phyloP scores from a whole-genome alignment of 2,329 filamentous ascomycete species.

The Neocucurbitaria cava region DNA sequence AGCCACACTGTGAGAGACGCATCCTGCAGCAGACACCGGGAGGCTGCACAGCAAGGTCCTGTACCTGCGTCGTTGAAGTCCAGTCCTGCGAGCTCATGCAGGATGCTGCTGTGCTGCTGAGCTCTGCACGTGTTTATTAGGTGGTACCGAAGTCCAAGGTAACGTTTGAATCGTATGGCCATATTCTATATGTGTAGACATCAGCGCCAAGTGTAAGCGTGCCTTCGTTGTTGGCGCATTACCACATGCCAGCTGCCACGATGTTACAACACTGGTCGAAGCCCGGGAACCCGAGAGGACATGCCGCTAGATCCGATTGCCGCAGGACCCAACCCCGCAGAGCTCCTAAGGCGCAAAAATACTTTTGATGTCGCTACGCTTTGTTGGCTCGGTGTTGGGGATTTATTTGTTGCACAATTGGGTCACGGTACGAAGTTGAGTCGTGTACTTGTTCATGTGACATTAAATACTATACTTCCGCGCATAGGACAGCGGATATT shows the following conservation, averaged over 20 bases:
- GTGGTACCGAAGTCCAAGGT: background rate
- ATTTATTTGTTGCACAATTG: background rate
- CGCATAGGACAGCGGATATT: slow-evolving; percentile 38
- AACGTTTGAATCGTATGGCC: background rate
- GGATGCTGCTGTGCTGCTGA: background rate
- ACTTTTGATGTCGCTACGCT: too few relatives aligned
- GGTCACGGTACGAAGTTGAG: background rate
- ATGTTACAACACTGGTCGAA: background rate
- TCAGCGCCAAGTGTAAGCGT: background rate
- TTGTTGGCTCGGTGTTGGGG: too few relatives aligned
- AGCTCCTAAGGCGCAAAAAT: too few relatives aligned
- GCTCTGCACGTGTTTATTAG: background rate
- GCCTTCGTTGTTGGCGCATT: background rate
- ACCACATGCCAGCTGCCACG: background rate
- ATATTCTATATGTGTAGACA: slow-evolving; percentile 12
- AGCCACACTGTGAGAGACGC: slow-evolving; percentile 1
- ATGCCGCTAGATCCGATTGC: too few relatives aligned
- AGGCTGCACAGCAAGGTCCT: background rate
- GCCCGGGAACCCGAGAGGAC: too few relatives aligned
- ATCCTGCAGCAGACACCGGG: background rate
- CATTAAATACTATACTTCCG: slow-evolving; percentile 42
- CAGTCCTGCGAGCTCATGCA: background rate
- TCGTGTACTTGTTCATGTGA: slow-evolving; percentile 27
- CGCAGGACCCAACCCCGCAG: too few relatives aligned
- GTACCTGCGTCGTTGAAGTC: slow-evolving; percentile 1